Conservation (phyloP, 345 rosid species). For the Mangifera indica region DNA sequence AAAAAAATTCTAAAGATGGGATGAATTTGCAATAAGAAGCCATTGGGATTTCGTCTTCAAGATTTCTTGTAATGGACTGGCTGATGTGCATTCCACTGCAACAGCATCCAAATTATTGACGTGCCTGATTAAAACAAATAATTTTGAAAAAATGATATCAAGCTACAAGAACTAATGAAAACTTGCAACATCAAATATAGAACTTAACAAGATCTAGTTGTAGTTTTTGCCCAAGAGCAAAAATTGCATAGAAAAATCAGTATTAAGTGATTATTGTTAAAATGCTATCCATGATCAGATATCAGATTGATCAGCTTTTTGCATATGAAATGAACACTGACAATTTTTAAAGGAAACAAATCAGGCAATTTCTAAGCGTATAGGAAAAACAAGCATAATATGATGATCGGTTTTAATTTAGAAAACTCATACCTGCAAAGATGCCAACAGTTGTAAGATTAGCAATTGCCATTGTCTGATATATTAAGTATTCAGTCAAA, state of each 20-base stretch:
- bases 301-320: not conserved
- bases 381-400: not conserved
- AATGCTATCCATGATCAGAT: not conserved
- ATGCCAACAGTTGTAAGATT: conserved; percentile 77
- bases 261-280: not conserved
- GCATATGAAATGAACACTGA: conserved; percentile 4
- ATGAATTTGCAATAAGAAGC: not conserved
- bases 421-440: conserved; percentile 66
- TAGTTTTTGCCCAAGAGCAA: not conserved
- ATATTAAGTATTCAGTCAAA: conserved; percentile 73
- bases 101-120: conserved; percentile 85
- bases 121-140: conserved; percentile 47
- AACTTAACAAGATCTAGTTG: not conserved
- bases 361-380: conserved; percentile 1
- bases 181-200: not conserved
- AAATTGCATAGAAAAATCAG: not conserved
- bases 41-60: conserved; percentile 11
- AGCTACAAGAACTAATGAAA: not conserved
- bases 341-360: not conserved
- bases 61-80: conserved; percentile 20
- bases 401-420: not conserved
- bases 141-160: not conserved
- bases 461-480: conserved; percentile 68
- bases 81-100: conserved; percentile 70
- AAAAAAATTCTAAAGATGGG: too few relatives aligned